Percentiles rank a stretch among this genome's conserved stretches.
These are phyloP conservation scores for Clitocybe nebularis DNA, from an alignment of 1,284 basidiomycete species.

Conservation along the genomic window DNA sequence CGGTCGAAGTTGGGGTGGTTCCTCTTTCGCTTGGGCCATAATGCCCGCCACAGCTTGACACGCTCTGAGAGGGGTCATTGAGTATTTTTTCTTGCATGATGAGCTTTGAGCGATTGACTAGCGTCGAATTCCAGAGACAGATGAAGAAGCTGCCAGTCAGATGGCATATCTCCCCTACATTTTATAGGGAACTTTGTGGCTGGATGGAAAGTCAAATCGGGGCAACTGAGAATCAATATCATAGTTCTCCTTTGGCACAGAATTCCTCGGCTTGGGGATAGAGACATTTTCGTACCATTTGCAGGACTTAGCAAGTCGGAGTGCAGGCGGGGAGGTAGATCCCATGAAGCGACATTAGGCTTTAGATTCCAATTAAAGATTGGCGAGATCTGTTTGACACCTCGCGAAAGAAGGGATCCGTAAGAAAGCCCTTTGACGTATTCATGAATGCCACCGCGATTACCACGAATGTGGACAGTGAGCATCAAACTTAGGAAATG, in stretches of 20 bases:
- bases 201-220: slow-evolving; percentile 17
- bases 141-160: not conserved
- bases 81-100: slow-evolving; percentile 7
- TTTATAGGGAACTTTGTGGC: slow-evolving; percentile 26
- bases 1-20: slow-evolving; percentile 1
- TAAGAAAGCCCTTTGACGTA: slow-evolving; percentile 23
- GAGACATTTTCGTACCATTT: slow-evolving; percentile 19
- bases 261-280: slow-evolving; percentile 23
- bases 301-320: slow-evolving; percentile 16
- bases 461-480: slow-evolving; percentile 16
- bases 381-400: slow-evolving; percentile 22
- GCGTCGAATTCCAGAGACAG: not conserved
- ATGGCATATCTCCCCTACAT: slow-evolving; percentile 9
- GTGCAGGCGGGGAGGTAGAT: slow-evolving; percentile 21
- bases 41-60: slow-evolving; percentile 4
- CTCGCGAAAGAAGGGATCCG: slow-evolving; percentile 16
- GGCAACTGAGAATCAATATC: slow-evolving; percentile 13
- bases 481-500: slow-evolving; percentile 19
- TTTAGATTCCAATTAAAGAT: slow-evolving; percentile 28
- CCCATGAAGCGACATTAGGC: slow-evolving; percentile 23
- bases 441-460: slow-evolving; percentile 19
- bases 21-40: not conserved
- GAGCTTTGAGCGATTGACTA: not conserved
- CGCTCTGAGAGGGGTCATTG: not conserved
- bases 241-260: slow-evolving; percentile 22